phyloP scores from a whole-genome alignment of 768 basidiomycete species.

The Calocera viscosa region DNA sequence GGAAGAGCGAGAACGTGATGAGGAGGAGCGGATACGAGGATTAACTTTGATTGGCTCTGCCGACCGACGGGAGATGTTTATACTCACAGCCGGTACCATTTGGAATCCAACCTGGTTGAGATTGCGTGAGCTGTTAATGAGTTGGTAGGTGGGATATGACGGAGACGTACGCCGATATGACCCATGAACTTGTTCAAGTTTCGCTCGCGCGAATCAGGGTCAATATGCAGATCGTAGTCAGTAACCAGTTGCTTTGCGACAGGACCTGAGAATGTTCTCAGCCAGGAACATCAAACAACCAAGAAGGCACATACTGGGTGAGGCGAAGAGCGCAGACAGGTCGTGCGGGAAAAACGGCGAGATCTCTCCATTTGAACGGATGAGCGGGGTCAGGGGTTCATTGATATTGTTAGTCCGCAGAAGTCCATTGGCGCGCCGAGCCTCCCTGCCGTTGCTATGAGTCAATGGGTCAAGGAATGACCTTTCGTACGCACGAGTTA shows the following conservation, averaged over 20 bases:
- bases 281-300: neutral
- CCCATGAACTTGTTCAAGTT: constrained; percentile 47
- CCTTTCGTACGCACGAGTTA: constrained; percentile 34
- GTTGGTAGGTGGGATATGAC: constrained; percentile 16
- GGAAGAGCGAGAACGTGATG: neutral
- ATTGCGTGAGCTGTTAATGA: neutral
- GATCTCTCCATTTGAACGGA: constrained; percentile 39
- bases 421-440: constrained; percentile 37
- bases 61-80: neutral
- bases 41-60: neutral
- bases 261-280: constrained; percentile 28
- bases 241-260: constrained; percentile 33
- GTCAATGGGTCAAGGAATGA: neutral
- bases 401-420: constrained; percentile 33
- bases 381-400: constrained; percentile 39
- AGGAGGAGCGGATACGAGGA: neutral
- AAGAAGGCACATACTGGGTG: constrained; percentile 15
- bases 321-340: constrained; percentile 34
- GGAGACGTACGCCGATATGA: constrained; percentile 42
- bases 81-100: constrained; percentile 29
- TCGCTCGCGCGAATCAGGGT: constrained; percentile 31
- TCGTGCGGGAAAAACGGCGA: constrained; percentile 40
- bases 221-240: constrained; percentile 38
- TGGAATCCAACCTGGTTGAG: constrained; percentile 31
- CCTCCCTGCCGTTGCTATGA: constrained; percentile 31